A percentile compares a stretch with the other conserved stretches of the same genome.
Conservation (phyloP, 1,284 basidiomycete genomes). For the Apiotrichum akiyoshidainum region DNA sequence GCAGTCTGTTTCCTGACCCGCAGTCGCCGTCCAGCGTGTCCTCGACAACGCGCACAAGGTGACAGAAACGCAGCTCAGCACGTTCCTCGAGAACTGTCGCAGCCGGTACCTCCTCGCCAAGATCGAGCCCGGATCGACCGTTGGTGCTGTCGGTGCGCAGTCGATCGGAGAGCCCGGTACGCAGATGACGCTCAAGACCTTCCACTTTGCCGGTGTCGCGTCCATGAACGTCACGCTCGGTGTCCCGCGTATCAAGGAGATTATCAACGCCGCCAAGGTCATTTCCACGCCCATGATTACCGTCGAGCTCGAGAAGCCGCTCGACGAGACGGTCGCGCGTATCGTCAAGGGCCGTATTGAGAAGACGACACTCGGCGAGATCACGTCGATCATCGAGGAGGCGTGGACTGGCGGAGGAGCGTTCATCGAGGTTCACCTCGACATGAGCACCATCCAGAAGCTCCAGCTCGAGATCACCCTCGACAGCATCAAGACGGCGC, state of each 20-base stretch:
- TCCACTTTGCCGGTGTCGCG: slow-evolving; percentile 99
- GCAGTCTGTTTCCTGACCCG: neutral
- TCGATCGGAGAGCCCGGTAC: slow-evolving; percentile 99
- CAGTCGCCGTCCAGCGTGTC: slow-evolving; percentile 58
- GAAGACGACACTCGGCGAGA: slow-evolving; percentile 91
- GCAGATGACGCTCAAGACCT: slow-evolving; percentile 99
- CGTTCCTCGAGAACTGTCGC: slow-evolving; percentile 84
- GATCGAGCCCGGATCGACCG: slow-evolving; percentile 94
- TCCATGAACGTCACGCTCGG: slow-evolving; percentile 99
- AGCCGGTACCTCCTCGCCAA: slow-evolving; percentile 88
- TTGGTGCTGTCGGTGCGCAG: slow-evolving; percentile 97
- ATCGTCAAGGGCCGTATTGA: slow-evolving; percentile 97
- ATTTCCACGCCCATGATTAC: slow-evolving; percentile 99
- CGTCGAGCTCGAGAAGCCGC: slow-evolving; percentile 80
- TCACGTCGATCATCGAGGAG: slow-evolving; percentile 90
- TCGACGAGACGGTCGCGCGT: slow-evolving; percentile 84
- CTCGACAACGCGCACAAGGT: slow-evolving; percentile 90
- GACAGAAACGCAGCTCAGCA: slow-evolving; percentile 71
- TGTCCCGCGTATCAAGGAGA: slow-evolving; percentile 98
- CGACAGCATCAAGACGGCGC: slow-evolving; percentile 89
- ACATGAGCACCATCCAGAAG: slow-evolving; percentile 81
- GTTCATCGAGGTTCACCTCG: slow-evolving; percentile 90
- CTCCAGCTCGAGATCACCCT: slow-evolving; percentile 92
- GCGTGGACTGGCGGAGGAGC: slow-evolving; percentile 91
- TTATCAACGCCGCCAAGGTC: slow-evolving; percentile 86